Evolutionary conservation across 2,329 filamentous ascomycete species (phyloP), one percentile per base, ranked within the genome.

Genomic region (Xenoacremonium recifei): DNA sequence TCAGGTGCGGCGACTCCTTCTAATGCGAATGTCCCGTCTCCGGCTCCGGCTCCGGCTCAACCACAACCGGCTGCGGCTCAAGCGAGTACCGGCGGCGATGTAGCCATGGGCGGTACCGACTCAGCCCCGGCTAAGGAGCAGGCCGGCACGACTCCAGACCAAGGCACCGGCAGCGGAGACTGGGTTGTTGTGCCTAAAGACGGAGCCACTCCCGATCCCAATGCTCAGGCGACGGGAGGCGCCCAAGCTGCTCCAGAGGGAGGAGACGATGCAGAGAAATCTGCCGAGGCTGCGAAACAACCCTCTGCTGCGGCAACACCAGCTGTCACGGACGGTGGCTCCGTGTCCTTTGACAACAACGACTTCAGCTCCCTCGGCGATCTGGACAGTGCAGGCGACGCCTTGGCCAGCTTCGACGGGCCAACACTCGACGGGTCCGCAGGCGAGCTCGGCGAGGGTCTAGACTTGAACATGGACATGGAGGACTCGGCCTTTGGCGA

Each of bases 401-500:
- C 84, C 4, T 67, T 89, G 25, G 82, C 82, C 3, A 78, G 79
- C 29, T 89, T 85, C 58, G 81, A 79, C 31, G 77, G 77, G 13
- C 76, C 79, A 12, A 73, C 78, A 37, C 62, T 73, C 21, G 72
- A 73, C 30, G 63, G 59, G 4, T 62, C 57, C 1, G 67, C 62
- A 3, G 72, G 68, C 4, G 74, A 72, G 21, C 63, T 79, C 4
- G 77, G 71, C 17, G 77, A 80, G 31, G 79, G 76, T 7, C 63
- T 79, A n/a, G 76, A 78, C 59, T 63, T 84, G 38, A 74, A 77
- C 53, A 77, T 84, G 69, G 85, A 84, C 49, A 77, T 89, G 71
- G 85, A 89, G 35, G 85, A 90, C 57, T 89, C 84, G 25, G 88
- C 87, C 2, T 93, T 93, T 68, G 88, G 87, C 3, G 87, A 93